A percentile compares a stretch with the other conserved stretches of the same genome.
phyloP scores from a whole-genome alignment of 169 alveolate genomes.

The Eimeria praecox region DNA sequence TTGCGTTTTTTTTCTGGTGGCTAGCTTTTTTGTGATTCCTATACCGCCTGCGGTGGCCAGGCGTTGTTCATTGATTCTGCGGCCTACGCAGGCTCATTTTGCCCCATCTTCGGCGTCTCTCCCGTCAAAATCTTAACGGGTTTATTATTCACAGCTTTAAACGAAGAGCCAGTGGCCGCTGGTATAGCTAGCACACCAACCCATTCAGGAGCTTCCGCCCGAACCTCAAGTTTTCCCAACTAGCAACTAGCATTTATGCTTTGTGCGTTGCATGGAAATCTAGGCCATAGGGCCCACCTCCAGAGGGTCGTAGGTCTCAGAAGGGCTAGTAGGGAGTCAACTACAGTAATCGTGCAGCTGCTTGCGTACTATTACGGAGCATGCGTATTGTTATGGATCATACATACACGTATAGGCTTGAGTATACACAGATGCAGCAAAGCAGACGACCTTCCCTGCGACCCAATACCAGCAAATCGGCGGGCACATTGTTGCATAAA shows the following conservation, averaged over 20 bases:
- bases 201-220: background rate
- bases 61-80: background rate
- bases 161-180: background rate
- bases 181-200: background rate
- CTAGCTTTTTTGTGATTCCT: background rate
- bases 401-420: too few relatives aligned
- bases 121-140: background rate
- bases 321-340: background rate
- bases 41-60: background rate
- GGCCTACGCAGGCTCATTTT: background rate
- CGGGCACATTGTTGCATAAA: background rate
- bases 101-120: background rate
- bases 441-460: background rate
- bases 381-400: too few relatives aligned
- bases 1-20: background rate
- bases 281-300: background rate
- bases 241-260: background rate
- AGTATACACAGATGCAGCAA: background rate
- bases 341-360: background rate
- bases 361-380: background rate
- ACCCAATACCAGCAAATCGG: background rate
- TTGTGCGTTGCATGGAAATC: background rate
- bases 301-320: background rate
- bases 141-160: background rate
- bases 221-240: background rate